A percentile compares a stretch with the other conserved stretches of the same genome.
Conservation (phyloP, 306 rosid species). For the Casuarina cunninghamiana region DNA sequence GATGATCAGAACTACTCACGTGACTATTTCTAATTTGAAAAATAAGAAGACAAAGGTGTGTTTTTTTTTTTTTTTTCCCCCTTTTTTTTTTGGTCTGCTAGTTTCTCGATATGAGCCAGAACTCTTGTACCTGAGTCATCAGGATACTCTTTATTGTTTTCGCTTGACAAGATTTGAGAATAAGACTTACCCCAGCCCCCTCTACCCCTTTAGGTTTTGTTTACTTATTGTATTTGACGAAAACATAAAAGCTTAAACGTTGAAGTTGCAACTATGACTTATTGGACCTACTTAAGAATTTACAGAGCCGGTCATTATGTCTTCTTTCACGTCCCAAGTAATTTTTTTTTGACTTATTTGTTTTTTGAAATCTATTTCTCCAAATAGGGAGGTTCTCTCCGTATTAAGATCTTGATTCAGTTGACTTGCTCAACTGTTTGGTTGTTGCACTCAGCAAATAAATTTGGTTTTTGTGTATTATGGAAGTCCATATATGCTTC, state of each 20-base stretch:
- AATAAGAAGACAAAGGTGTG: background rate
- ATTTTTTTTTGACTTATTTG: background rate
- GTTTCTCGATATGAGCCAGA: no score
- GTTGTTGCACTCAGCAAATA: background rate
- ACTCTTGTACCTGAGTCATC: background rate
- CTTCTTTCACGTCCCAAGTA: background rate
- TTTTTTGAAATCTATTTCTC: background rate
- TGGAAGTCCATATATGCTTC: background rate
- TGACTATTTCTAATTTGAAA: background rate
- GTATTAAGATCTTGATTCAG: background rate
- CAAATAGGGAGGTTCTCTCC: background rate
- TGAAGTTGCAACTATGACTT: background rate
- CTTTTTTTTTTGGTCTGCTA: background rate
- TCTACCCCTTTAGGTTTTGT: background rate
- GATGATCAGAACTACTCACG: background rate
- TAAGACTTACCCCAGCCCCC: slow-evolving; percentile 1
- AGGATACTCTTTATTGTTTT: background rate
- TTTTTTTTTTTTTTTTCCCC: background rate
- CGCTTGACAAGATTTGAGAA: background rate
- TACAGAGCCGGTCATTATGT: background rate
- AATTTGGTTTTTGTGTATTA: background rate
- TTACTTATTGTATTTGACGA: background rate
- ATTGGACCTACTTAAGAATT: background rate
- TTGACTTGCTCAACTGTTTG: background rate
- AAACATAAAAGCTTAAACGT: background rate